phyloP scores from a whole-genome alignment of 192 early-diverging fungal genomes.

The Coemansia asiatica region DNA sequence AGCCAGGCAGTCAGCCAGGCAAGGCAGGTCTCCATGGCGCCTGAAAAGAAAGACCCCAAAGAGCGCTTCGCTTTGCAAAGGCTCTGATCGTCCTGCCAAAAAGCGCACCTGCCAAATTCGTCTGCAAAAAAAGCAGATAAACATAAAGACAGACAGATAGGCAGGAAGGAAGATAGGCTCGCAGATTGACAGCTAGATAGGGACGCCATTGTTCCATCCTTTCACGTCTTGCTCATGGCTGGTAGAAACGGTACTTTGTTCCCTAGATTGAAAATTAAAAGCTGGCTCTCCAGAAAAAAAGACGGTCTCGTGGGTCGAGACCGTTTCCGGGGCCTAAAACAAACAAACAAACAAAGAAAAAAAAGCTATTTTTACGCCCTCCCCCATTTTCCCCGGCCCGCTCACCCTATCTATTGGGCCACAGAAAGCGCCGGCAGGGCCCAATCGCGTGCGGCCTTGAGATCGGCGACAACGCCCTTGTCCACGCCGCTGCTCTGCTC shows the following conservation, averaged over 20 bases:
- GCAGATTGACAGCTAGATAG: too few species aligned
- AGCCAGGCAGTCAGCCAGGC: neutral
- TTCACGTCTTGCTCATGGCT: neutral
- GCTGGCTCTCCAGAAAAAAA: neutral
- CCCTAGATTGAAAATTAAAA: neutral
- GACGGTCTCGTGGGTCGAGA: too few species aligned
- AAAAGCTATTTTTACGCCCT: neutral
- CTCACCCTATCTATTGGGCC: neutral
- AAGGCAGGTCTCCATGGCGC: too few species aligned
- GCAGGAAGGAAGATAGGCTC: too few species aligned
- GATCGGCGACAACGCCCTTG: conserved; percentile 7
- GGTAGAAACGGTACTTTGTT: neutral
- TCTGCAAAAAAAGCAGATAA: neutral
- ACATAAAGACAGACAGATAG: too few species aligned
- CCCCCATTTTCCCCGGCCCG: too few species aligned
- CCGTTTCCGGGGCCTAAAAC: neutral
- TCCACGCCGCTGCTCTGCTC: conserved; percentile 9
- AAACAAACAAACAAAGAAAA: too few species aligned
- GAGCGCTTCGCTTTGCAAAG: neutral
- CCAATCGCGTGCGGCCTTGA: conserved; percentile 29
- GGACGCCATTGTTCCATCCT: too few species aligned
- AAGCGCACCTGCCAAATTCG: conserved; percentile 14
- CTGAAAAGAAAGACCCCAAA: neutral
- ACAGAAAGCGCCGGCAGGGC: conserved; percentile 23
- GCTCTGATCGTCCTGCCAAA: conserved; percentile 5